A percentile compares a stretch with the other conserved stretches of the same genome.
Evolutionary conservation across 1,284 basidiomycete genomes (phyloP).

Genomic region (Coniferiporia sulphurascens): DNA sequence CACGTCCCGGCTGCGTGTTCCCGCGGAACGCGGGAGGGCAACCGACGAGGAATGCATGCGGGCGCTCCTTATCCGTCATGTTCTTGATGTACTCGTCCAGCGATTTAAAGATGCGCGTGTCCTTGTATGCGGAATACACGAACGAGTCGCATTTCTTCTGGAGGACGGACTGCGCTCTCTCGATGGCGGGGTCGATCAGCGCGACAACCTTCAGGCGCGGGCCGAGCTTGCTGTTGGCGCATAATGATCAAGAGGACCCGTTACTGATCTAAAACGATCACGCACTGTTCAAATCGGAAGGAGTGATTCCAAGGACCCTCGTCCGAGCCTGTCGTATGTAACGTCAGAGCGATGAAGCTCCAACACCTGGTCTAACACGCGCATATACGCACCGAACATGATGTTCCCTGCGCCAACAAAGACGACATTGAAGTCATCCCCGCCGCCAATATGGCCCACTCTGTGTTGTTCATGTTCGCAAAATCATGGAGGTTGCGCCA

Average conservation of each 20-base stretch:
- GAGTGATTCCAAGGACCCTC: slow-evolving; percentile 94
- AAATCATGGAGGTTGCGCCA: neutral
- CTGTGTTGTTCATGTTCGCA: slow-evolving; percentile 32
- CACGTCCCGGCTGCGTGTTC: slow-evolving; percentile 68
- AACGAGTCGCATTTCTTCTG: slow-evolving; percentile 91
- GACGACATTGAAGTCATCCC: slow-evolving; percentile 81
- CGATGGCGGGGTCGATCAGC: slow-evolving; percentile 85
- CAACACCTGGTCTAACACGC: slow-evolving; percentile 1
- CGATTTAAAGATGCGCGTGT: slow-evolving; percentile 84
- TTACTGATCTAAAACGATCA: slow-evolving; percentile 1
- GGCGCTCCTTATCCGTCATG: slow-evolving; percentile 55
- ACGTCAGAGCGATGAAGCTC: neutral
- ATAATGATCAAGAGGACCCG: slow-evolving; percentile 17
- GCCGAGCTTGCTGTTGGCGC: slow-evolving; percentile 78
- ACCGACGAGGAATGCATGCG: slow-evolving; percentile 83
- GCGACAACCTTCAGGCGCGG: slow-evolving; percentile 94
- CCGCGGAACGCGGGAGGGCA: slow-evolving; percentile 94
- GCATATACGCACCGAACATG: slow-evolving; percentile 70
- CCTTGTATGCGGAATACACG: slow-evolving; percentile 89
- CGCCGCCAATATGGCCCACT: slow-evolving; percentile 48
- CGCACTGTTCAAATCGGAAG: slow-evolving; percentile 88
- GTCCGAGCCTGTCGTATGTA: slow-evolving; percentile 57
- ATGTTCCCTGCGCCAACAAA: slow-evolving; percentile 93
- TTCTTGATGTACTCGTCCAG: slow-evolving; percentile 84
- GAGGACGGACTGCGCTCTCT: slow-evolving; percentile 79